Conservation (phyloP, 1,284 basidiomycete species). For the Hortiboletus rubellus region DNA sequence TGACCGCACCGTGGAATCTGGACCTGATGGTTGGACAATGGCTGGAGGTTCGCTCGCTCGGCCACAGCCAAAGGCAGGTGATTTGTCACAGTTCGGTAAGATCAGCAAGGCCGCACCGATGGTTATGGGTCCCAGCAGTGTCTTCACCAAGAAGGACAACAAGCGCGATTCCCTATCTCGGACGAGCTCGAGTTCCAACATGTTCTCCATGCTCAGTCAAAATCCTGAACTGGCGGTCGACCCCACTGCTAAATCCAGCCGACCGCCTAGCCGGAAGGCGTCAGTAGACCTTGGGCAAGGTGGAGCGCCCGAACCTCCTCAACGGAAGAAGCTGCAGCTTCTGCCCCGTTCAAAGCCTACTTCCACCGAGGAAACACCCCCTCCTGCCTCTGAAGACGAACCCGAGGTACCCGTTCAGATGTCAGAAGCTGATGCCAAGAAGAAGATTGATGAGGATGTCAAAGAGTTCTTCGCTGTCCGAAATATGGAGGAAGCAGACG, state of each 20-base stretch:
- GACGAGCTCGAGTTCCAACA: slow-evolving; percentile 78
- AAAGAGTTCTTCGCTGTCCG: slow-evolving; percentile 78
- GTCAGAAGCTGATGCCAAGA: slow-evolving; percentile 70
- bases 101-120: slow-evolving; percentile 66
- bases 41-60: slow-evolving; percentile 59
- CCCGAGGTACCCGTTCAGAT: slow-evolving; percentile 52
- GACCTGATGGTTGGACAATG: slow-evolving; percentile 88
- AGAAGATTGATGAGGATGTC: slow-evolving; percentile 78
- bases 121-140: slow-evolving; percentile 77
- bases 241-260: slow-evolving; percentile 47
- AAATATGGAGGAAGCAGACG: slow-evolving; percentile 83
- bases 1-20: slow-evolving; percentile 56
- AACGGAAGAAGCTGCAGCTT: slow-evolving; percentile 73
- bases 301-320: slow-evolving; percentile 42
- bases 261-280: slow-evolving; percentile 50
- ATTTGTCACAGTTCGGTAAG: slow-evolving; percentile 87
- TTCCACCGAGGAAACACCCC: slow-evolving; percentile 44
- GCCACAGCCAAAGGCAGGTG: slow-evolving; percentile 77
- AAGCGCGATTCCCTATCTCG: slow-evolving; percentile 77
- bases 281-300: slow-evolving; percentile 42
- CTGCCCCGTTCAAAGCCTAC: slow-evolving; percentile 49
- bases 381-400: slow-evolving; percentile 55
- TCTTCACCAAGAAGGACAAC: slow-evolving; percentile 71
- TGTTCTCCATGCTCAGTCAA: slow-evolving; percentile 82
- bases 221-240: slow-evolving; percentile 53